Evolutionary conservation across 1,284 basidiomycete species (phyloP), one percentile per base, ranked within the genome.

Genomic region (Apiotrichum veenhuisii): DNA sequence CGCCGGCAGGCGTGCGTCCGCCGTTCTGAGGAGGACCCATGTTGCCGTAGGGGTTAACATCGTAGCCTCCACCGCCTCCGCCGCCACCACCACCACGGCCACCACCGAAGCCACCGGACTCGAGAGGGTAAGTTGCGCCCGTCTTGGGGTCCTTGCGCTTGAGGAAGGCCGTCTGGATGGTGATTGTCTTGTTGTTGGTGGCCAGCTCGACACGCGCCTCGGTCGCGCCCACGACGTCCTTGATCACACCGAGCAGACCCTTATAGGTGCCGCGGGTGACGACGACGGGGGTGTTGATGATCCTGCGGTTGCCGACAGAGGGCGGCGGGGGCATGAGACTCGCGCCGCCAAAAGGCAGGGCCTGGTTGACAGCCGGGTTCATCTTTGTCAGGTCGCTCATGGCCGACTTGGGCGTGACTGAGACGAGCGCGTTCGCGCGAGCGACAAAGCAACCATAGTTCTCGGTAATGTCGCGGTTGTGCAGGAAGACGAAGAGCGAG

Each of bases 391-490:
- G 79, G 76, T 98, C 93, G 9, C 83, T 81, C 9, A 80, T 80
- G 4, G 68, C 64, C 0, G 82, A 82, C 70, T 91, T 92, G 2
- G 94, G 92, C 2, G 93, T 91, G 25, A 93, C 78, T 12, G 90
- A 92, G 0, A 83, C 84, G 36, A 95, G 80, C 1, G 86, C 85
- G 33, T 87, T 84, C 4, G 89, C 84, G 27, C 91, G 72, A 18
- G 76, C 70, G 51, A 98, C 89, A 69, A 95, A 99, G 23, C 98
- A 87, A 57, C 96, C 96, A 25, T 90, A 87, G 70, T 98, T 95
- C 73, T 97, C 93, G 18, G 82, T 72, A 59, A 91, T 82, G 53
- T 97, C 93, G 41, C 94, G 87, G 70, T 94, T 96, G 79, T 94
- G 87, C 44, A 98, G 78, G 82, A 97, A 99, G 5, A 90, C 91